A percentile compares a stretch with the other conserved stretches of the same genome.
Conservation (phyloP, 805 yeast species). For the Sugiyamaella boreocaroliniensis region DNA sequence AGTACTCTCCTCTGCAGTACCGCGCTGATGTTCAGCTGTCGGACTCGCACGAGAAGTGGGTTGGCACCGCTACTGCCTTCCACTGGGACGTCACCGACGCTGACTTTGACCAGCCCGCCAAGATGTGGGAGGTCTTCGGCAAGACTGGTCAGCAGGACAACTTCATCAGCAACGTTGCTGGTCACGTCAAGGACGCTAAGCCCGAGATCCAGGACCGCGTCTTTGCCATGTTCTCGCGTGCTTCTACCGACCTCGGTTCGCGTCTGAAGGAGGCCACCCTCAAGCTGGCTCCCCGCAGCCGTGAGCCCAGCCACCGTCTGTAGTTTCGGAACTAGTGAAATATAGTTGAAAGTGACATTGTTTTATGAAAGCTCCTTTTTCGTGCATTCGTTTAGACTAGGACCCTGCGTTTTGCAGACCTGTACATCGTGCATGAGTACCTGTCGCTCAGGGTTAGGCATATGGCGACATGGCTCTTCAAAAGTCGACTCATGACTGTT, state of each 20-base stretch:
- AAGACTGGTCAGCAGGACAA: constrained; percentile 78
- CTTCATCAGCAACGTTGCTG: constrained; percentile 77
- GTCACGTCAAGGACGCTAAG: constrained; percentile 60
- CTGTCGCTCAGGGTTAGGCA: too few species aligned
- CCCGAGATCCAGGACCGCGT: constrained; percentile 74
- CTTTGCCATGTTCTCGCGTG: constrained; percentile 67
- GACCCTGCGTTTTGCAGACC: too few species aligned
- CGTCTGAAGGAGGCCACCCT: constrained; percentile 59
- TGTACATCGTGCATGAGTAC: too few species aligned
- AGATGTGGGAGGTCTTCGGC: constrained; percentile 68
- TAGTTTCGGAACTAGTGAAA: neutral
- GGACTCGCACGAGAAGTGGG: constrained; percentile 72
- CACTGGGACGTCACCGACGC: constrained; percentile 70
- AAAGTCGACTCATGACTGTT: too few species aligned
- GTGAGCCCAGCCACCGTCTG: constrained; percentile 2
- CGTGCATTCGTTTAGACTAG: too few species aligned
- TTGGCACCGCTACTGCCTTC: constrained; percentile 74
- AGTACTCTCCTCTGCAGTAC: constrained; percentile 32
- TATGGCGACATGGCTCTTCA: too few species aligned
- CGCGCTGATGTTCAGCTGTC: constrained; percentile 18
- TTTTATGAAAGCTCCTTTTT: too few species aligned
- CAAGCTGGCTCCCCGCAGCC: constrained; percentile 42
- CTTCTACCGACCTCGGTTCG: constrained; percentile 59
- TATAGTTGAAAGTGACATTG: too few species aligned
- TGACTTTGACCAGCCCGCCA: constrained; percentile 74